Conservation (phyloP, 306 rosid species). For the Oxytropis ochrocephala region DNA sequence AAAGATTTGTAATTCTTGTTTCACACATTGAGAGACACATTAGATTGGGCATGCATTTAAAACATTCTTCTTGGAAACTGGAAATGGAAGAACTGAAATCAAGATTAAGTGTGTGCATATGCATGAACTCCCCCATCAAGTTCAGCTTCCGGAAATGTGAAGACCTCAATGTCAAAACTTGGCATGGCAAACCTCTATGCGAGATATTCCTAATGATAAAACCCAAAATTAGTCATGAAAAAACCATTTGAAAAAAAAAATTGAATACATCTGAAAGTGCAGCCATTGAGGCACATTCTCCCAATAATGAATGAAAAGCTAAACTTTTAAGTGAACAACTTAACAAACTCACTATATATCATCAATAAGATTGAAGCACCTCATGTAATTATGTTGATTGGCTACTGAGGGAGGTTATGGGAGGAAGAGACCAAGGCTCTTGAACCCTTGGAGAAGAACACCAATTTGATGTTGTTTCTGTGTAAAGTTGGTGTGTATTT, state of each 20-base stretch:
- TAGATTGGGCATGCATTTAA: conserved; percentile 74
- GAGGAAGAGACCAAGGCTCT: no score
- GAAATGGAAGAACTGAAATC: conserved; percentile 64
- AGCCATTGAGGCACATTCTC: conserved; percentile 18
- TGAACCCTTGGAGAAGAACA: no score
- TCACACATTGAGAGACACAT: conserved; percentile 70
- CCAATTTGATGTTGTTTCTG: no score
- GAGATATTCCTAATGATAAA: conserved; percentile 55
- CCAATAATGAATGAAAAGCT: conserved; percentile 6
- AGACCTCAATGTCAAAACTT: conserved; percentile 53
- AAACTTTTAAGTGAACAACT: background rate
- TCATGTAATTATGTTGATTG: background rate
- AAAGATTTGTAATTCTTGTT: conserved; percentile 75
- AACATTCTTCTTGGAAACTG: conserved; percentile 67
- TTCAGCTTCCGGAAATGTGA: conserved; percentile 68
- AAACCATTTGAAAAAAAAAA: background rate
- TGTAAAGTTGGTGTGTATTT: no score
- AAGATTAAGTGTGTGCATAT: conserved; percentile 62
- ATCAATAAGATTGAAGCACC: conserved; percentile 8
- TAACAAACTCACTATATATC: conserved; percentile 11
- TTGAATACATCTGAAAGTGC: conserved; percentile 7
- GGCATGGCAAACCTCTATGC: conserved; percentile 69
- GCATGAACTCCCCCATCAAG: conserved; percentile 61
- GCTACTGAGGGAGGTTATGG: background rate
- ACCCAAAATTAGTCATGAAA: conserved; percentile 22